Conservation (phyloP, 306 rosid genomes). For the Inga oerstediana region DNA sequence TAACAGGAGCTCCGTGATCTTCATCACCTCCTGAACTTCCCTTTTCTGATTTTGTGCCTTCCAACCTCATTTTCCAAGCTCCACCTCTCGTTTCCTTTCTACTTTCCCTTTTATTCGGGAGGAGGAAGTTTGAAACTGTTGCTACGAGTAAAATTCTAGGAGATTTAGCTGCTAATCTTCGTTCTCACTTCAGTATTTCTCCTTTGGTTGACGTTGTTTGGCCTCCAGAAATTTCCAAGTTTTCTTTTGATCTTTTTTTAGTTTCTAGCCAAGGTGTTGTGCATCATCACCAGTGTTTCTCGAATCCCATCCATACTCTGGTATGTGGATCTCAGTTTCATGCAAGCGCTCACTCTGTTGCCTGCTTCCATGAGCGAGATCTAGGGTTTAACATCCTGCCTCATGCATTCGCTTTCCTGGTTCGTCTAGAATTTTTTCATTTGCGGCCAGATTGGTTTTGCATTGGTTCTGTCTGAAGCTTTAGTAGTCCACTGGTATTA, state of each 20-base stretch:
- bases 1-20: slow-evolving; percentile 24
- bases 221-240: slow-evolving; percentile 37
- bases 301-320: slow-evolving; percentile 12
- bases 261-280: slow-evolving; percentile 30
- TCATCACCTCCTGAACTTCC: slow-evolving; percentile 7
- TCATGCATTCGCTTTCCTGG: slow-evolving; percentile 9
- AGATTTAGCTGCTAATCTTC: slow-evolving; percentile 11
- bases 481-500: slow-evolving; percentile 4
- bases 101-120: background rate
- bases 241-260: slow-evolving; percentile 10
- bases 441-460: slow-evolving; percentile 16
- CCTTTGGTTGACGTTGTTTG: slow-evolving; percentile 17
- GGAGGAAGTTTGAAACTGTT: background rate
- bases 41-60: background rate
- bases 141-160: background rate
- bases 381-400: slow-evolving; percentile 53
- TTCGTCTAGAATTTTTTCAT: background rate
- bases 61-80: background rate
- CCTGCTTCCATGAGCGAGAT: slow-evolving; percentile 45
- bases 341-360: slow-evolving; percentile 14
- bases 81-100: background rate
- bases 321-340: slow-evolving; percentile 46
- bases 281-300: slow-evolving; percentile 37
- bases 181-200: slow-evolving; percentile 5
- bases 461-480: slow-evolving; percentile 51